Percentiles rank a stretch among this genome's conserved stretches.
Conservation (phyloP, 768 basidiomycete species). For the Lactifluus echinatus region DNA sequence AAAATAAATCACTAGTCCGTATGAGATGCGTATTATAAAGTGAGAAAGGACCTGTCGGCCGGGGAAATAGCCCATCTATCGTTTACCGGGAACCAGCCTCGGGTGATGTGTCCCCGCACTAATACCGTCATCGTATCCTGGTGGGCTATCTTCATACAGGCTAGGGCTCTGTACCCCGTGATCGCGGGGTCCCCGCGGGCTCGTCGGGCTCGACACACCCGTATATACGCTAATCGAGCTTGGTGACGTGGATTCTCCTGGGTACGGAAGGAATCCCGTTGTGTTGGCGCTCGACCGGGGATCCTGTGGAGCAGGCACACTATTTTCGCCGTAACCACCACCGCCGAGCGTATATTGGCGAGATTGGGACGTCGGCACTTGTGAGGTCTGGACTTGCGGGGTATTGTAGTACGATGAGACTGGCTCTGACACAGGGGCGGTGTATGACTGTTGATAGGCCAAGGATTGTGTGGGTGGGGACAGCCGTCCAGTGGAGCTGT, state of each 20-base stretch:
- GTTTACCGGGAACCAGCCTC: neutral
- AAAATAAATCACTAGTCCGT: slow-evolving; percentile 2
- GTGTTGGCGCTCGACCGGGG: slow-evolving; percentile 15
- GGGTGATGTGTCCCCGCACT: neutral
- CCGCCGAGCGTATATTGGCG: slow-evolving; percentile 52
- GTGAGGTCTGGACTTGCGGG: slow-evolving; percentile 1
- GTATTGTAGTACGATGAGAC: slow-evolving; percentile 6
- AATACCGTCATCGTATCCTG: slow-evolving; percentile 52
- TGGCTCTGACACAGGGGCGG: slow-evolving; percentile 9
- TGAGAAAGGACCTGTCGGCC: neutral
- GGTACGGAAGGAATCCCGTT: slow-evolving; percentile 19
- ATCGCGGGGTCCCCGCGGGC: slow-evolving; percentile 1
- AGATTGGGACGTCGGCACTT: neutral
- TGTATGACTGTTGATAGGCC: slow-evolving; percentile 7
- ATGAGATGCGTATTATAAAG: neutral
- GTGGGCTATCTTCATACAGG: slow-evolving; percentile 48
- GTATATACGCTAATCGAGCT: slow-evolving; percentile 13
- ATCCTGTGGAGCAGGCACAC: slow-evolving; percentile 26
- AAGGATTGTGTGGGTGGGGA: slow-evolving; percentile 13
- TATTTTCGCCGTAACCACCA: slow-evolving; percentile 44
- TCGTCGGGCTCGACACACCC: neutral
- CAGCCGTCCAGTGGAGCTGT: slow-evolving; percentile 30
- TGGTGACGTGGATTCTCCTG: slow-evolving; percentile 4
- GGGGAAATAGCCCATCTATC: neutral
- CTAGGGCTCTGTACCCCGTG: slow-evolving; percentile 5